These are phyloP conservation scores for Diaporthe citri DNA, from an alignment of 2,329 filamentous ascomycete species.

Conservation along the genomic window DNA sequence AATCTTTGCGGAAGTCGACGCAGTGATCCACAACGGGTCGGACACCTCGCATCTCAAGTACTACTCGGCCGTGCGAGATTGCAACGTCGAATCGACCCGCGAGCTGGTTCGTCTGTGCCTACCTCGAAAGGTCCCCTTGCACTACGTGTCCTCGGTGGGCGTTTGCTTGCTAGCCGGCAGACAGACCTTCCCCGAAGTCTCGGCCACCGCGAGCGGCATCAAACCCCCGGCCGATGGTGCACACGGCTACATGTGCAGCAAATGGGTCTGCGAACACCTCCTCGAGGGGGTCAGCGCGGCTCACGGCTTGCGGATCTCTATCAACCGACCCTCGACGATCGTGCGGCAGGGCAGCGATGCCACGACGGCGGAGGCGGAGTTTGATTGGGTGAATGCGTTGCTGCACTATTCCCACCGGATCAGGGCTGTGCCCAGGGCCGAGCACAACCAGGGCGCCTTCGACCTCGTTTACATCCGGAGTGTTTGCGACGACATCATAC, in stretches of 20 bases:
- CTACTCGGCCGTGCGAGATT: slow-evolving; percentile 50
- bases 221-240: slow-evolving; percentile 31
- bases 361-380: not conserved
- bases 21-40: slow-evolving; percentile 67
- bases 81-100: slow-evolving; percentile 53
- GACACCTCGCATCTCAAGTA: slow-evolving; percentile 53
- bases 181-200: not conserved
- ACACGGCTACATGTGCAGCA: slow-evolving; percentile 52
- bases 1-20: slow-evolving; percentile 42
- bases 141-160: slow-evolving; percentile 46
- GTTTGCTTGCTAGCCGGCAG: not conserved
- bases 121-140: slow-evolving; percentile 44
- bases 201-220: not conserved
- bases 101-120: slow-evolving; percentile 49
- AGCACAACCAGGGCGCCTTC: slow-evolving; percentile 3
- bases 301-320: not conserved
- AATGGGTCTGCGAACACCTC: slow-evolving; percentile 55
- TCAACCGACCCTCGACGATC: slow-evolving; percentile 16
- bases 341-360: slow-evolving; percentile 6
- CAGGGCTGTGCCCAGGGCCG: not conserved
- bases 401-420: not conserved
- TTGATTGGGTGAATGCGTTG: slow-evolving; percentile 19
- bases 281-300: slow-evolving; percentile 49
- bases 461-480: not conserved
- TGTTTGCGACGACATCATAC: not conserved